A percentile compares a stretch with the other conserved stretches of the same genome.
phyloP scores from a whole-genome alignment of 2,329 filamentous ascomycete species.

The Paraphaeosphaeria minitans region DNA sequence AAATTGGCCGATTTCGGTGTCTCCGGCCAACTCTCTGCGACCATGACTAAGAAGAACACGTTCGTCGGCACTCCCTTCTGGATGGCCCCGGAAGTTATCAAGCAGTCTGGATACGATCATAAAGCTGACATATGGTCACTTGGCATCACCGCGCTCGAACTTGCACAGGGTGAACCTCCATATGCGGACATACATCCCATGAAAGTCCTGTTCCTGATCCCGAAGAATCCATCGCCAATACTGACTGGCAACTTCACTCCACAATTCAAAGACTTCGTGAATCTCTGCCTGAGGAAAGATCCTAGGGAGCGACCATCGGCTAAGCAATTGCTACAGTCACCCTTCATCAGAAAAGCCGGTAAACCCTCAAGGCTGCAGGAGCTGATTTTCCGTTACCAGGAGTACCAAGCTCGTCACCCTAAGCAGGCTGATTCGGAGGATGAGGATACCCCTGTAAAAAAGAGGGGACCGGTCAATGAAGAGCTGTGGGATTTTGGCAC shows the following conservation, averaged over 20 bases:
- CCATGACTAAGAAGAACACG: conserved; percentile 99
- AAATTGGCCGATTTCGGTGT: conserved; percentile 98
- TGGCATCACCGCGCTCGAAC: conserved; percentile 89
- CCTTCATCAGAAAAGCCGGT: conserved; percentile 89
- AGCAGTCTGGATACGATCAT: conserved; percentile 96
- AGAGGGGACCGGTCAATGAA: conserved; percentile 65
- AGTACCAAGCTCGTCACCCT: conserved; percentile 84
- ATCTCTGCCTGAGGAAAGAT: conserved; percentile 81
- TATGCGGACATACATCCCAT: conserved; percentile 98
- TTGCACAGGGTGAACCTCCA: conserved; percentile 90
- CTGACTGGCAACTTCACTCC: conserved; percentile 60
- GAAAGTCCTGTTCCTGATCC: conserved; percentile 96
- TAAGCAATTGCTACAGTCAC: conserved; percentile 83
- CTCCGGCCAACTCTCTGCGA: conserved; percentile 92
- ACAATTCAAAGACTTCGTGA: conserved; percentile 58
- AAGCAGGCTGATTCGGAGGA: conserved; percentile 59
- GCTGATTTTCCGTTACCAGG: conserved; percentile 85
- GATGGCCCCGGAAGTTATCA: conserved; percentile 99
- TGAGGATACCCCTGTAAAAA: conserved; percentile 39
- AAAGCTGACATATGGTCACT: conserved; percentile 98
- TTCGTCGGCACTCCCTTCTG: conserved; percentile 98
- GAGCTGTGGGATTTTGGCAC: conserved; percentile 99
- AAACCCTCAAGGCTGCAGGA: conserved; percentile 97
- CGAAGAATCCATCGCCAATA: conserved; percentile 86
- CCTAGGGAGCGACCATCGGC: conserved; percentile 87